These are phyloP conservation scores for Pseudogymnoascus sp. DNA, from an alignment of 2,329 filamentous ascomycete species.

Conservation along the genomic window DNA sequence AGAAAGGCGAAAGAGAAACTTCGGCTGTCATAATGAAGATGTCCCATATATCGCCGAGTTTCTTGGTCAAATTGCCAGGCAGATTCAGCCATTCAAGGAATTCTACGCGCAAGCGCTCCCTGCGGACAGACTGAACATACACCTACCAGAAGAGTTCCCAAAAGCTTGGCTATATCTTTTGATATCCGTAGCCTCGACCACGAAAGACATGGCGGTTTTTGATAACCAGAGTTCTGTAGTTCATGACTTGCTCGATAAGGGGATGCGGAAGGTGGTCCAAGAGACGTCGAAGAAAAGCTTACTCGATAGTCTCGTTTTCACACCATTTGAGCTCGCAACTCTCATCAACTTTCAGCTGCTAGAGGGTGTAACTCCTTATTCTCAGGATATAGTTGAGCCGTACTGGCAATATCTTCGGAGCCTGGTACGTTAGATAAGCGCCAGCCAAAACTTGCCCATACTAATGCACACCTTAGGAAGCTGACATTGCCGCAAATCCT, in stretches of 20 bases:
- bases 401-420: conserved; percentile 19
- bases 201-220: conserved; percentile 14
- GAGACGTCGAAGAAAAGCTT: conserved; percentile 11
- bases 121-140: conserved; percentile 11
- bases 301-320: conserved; percentile 15
- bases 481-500: conserved; percentile 16
- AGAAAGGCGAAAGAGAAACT: conserved; percentile 1
- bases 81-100: conserved; percentile 11
- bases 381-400: conserved; percentile 15
- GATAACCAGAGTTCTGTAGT: conserved; percentile 12
- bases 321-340: conserved; percentile 17
- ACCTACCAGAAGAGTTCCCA: conserved; percentile 16
- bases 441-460: background rate
- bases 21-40: conserved; percentile 7
- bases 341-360: conserved; percentile 18
- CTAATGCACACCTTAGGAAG: conserved; percentile 13
- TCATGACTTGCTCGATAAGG: conserved; percentile 12
- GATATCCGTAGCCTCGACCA: conserved; percentile 13
- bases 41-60: conserved; percentile 7
- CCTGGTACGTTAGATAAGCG: conserved; percentile 12
- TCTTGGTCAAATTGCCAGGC: conserved; percentile 3
- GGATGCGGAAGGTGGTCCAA: conserved; percentile 14
- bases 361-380: conserved; percentile 11
- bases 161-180: conserved; percentile 20
- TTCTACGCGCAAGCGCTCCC: conserved; percentile 11